phyloP scores from a whole-genome alignment of 352 stramenopile genomes.

The Pythium volutum region DNA sequence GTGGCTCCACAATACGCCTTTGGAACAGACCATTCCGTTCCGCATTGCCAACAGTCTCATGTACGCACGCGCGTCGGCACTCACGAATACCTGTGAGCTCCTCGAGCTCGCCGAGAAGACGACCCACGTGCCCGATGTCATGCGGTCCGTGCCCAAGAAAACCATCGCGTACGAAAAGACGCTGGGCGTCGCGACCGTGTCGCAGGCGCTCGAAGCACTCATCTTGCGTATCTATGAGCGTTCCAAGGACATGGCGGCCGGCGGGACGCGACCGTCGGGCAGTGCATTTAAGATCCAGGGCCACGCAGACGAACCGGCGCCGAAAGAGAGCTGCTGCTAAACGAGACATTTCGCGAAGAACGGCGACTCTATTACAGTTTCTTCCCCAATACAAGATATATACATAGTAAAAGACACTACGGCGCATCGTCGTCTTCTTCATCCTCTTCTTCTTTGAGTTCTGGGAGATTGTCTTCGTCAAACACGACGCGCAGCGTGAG shows the following conservation, averaged over 20 bases:
- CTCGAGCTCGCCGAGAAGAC: conserved; percentile 56
- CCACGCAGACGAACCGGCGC: conserved; percentile 1
- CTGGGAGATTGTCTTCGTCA: conserved; percentile 84
- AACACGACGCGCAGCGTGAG: conserved; percentile 96
- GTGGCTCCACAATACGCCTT: conserved; percentile 48
- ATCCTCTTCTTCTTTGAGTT: conserved; percentile 58
- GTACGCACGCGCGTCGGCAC: conserved; percentile 57
- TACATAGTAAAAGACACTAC: neutral
- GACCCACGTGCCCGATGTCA: conserved; percentile 26
- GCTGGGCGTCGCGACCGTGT: conserved; percentile 36
- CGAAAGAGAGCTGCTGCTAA: conserved; percentile 39
- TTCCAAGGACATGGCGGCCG: conserved; percentile 55
- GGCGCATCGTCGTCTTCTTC: conserved; percentile 21
- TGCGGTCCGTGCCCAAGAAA: conserved; percentile 30
- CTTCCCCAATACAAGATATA: neutral
- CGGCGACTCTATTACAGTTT: conserved; percentile 8
- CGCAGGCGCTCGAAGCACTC: conserved; percentile 60
- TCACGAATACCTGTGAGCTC: conserved; percentile 55
- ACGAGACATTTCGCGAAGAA: too few relatives aligned
- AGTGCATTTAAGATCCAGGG: conserved; percentile 37
- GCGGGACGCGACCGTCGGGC: conserved; percentile 46
- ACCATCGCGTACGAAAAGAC: conserved; percentile 52
- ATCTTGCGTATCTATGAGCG: conserved; percentile 64
- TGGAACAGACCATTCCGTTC: conserved; percentile 45
- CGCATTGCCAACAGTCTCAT: conserved; percentile 66